phyloP scores from a whole-genome alignment of 129 eudicot genomes.

The Flaveria robusta region DNA sequence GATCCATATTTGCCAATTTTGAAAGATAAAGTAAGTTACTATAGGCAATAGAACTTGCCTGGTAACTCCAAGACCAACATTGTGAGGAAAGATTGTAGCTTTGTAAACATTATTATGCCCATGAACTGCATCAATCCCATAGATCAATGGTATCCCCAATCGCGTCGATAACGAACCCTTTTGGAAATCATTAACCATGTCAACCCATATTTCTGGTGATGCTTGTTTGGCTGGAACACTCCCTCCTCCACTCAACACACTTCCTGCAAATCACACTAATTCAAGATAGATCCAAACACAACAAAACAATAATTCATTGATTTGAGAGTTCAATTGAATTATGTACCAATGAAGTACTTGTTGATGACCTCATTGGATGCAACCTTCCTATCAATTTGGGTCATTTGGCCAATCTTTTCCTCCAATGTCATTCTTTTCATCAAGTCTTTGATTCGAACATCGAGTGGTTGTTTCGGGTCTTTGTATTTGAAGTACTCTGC shows the following conservation, averaged over 20 bases:
- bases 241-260: conserved; percentile 83
- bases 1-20: conserved; percentile 13
- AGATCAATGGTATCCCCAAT: conserved; percentile 45
- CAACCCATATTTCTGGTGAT: conserved; percentile 44
- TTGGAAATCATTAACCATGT: conserved; percentile 37
- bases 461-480: conserved; percentile 65
- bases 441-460: conserved; percentile 57
- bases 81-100: conserved; percentile 51
- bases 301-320: not conserved
- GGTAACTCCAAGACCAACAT: conserved; percentile 62
- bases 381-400: conserved; percentile 61
- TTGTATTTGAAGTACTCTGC: conserved; percentile 59
- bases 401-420: conserved; percentile 88
- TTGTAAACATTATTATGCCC: conserved; percentile 51
- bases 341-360: conserved; percentile 63
- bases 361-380: conserved; percentile 58
- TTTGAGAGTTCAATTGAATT: conserved; percentile 3
- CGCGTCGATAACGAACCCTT: conserved; percentile 45
- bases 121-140: conserved; percentile 52
- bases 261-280: conserved; percentile 49
- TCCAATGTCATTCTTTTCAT: conserved; percentile 63
- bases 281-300: conserved; percentile 16
- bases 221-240: conserved; percentile 72
- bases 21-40: conserved; percentile 14
- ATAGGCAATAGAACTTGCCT: conserved; percentile 42